Conservation (phyloP, 768 basidiomycete genomes). For the Mycena alexandri region DNA sequence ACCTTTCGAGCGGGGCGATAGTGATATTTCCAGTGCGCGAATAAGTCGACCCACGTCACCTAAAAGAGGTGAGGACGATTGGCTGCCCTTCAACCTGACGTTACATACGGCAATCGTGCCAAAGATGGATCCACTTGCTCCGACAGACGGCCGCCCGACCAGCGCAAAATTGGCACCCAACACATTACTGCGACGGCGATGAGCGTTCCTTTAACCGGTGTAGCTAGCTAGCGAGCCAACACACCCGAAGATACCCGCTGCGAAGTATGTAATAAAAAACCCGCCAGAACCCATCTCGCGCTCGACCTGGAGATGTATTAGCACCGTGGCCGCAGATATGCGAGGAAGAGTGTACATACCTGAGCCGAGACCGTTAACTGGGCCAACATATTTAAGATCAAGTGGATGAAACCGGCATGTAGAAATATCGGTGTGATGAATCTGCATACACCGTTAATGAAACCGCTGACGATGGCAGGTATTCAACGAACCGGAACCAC, state of each 20-base stretch:
- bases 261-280: constrained; percentile 88
- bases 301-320: constrained; percentile 69
- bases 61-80: constrained; percentile 35
- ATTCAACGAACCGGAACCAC: constrained; percentile 57
- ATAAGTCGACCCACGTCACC: constrained; percentile 89
- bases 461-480: not conserved
- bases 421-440: constrained; percentile 93
- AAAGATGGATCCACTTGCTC: constrained; percentile 94
- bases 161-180: constrained; percentile 94
- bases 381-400: constrained; percentile 90
- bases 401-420: constrained; percentile 96
- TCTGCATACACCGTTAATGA: constrained; percentile 51
- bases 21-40: constrained; percentile 93
- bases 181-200: constrained; percentile 67
- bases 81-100: not conserved
- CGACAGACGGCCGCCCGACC: constrained; percentile 89
- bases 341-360: constrained; percentile 50
- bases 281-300: constrained; percentile 91
- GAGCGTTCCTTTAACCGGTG: not conserved
- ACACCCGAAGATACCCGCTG: constrained; percentile 94
- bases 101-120: constrained; percentile 82
- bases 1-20: constrained; percentile 87
- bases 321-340: not conserved
- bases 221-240: constrained; percentile 27
- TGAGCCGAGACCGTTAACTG: constrained; percentile 85